phyloP scores from a whole-genome alignment of 2,329 filamentous ascomycete genomes.

The Zasmidium cellare region DNA sequence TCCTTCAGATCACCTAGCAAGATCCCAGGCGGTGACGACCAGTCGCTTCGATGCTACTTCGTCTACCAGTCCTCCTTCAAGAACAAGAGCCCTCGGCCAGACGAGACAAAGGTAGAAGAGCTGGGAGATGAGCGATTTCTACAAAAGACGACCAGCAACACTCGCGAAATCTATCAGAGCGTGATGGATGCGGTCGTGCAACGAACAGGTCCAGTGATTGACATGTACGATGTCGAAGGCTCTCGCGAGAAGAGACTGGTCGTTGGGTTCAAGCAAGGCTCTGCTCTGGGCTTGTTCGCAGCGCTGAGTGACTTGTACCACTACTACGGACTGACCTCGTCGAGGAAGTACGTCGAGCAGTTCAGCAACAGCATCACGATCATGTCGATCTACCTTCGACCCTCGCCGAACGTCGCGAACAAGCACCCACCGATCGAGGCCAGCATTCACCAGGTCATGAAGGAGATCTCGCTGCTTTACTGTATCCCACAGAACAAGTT shows the following conservation, averaged over 20 bases:
- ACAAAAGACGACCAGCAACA: slow-evolving; percentile 94
- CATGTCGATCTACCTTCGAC: slow-evolving; percentile 91
- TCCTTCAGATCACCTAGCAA: slow-evolving; percentile 90
- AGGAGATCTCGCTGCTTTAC: slow-evolving; percentile 95
- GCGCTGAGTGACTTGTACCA: slow-evolving; percentile 95
- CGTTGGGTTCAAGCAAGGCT: slow-evolving; percentile 89
- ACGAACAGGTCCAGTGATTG: slow-evolving; percentile 90
- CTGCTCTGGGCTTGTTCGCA: slow-evolving; percentile 90
- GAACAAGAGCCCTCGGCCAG: slow-evolving; percentile 67
- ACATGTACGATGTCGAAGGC: slow-evolving; percentile 93
- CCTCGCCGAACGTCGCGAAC: slow-evolving; percentile 58
- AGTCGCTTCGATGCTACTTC: slow-evolving; percentile 94
- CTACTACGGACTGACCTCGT: slow-evolving; percentile 96
- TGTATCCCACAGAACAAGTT: slow-evolving; percentile 98
- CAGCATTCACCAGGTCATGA: slow-evolving; percentile 97
- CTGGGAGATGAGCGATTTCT: slow-evolving; percentile 93
- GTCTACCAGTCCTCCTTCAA: slow-evolving; percentile 95
- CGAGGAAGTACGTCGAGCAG: slow-evolving; percentile 94
- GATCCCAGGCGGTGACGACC: slow-evolving; percentile 68
- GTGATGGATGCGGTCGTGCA: slow-evolving; percentile 83
- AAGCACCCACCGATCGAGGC: slow-evolving; percentile 80
- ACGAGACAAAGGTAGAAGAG: slow-evolving; percentile 85
- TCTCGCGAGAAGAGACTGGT: slow-evolving; percentile 91
- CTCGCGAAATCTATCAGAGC: slow-evolving; percentile 91
- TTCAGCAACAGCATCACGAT: slow-evolving; percentile 98